phyloP scores from a whole-genome alignment of 768 basidiomycete genomes.

The Hygrophoropsis aurantiaca region DNA sequence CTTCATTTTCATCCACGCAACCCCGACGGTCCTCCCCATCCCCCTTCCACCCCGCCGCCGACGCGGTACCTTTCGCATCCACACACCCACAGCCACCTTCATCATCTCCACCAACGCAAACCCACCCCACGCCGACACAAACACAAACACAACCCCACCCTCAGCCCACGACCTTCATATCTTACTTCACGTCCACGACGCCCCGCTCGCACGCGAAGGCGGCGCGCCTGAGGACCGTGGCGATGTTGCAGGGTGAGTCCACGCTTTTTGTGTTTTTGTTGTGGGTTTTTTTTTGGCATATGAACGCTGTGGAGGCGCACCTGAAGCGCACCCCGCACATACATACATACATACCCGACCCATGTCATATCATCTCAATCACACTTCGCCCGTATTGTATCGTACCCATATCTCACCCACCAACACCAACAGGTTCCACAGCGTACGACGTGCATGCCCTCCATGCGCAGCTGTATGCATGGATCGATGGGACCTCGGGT shows the following conservation, averaged over 20 bases:
- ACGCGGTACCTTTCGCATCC: constrained; percentile 11
- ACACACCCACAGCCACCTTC: neutral
- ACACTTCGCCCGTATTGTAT: too few relatives aligned
- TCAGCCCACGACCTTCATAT: constrained; percentile 48
- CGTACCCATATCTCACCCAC: too few relatives aligned
- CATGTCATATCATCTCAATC: too few relatives aligned
- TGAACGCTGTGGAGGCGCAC: too few relatives aligned
- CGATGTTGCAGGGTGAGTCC: constrained; percentile 62
- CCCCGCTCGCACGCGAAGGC: constrained; percentile 77
- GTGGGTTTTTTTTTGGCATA: too few relatives aligned
- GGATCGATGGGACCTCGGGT: constrained; percentile 10
- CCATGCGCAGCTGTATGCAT: constrained; percentile 41
- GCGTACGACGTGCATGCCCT: constrained; percentile 59
- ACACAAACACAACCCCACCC: too few relatives aligned
- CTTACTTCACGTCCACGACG: constrained; percentile 81
- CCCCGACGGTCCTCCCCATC: constrained; percentile 20
- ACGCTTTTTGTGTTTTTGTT: too few relatives aligned
- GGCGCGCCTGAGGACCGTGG: constrained; percentile 67
- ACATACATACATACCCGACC: too few relatives aligned
- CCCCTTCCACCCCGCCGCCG: constrained; percentile 9
- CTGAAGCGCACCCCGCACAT: too few relatives aligned
- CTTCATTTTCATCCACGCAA: neutral
- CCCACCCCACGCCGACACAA: too few relatives aligned
- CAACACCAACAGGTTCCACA: constrained; percentile 45
- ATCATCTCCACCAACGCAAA: neutral